phyloP scores from a whole-genome alignment of 805 yeast species.

The Jamesozyma spencerorum region DNA sequence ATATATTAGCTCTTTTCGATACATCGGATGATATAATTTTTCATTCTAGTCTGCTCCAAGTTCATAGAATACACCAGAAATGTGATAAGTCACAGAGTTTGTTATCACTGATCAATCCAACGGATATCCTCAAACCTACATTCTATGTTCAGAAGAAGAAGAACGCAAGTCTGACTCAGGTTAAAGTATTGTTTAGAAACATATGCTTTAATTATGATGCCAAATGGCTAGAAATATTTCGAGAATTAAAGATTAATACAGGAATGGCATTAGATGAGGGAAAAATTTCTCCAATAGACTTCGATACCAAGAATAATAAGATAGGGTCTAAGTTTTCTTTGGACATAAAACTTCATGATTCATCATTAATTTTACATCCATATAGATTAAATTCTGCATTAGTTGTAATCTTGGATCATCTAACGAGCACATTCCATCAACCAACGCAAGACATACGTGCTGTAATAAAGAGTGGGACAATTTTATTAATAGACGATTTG shows the following conservation, averaged over 20 bases:
- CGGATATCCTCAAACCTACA: conserved; percentile 33
- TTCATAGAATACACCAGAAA: conserved; percentile 7
- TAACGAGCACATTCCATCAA: conserved; percentile 33
- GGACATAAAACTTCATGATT: conserved; percentile 36
- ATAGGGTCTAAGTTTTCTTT: background rate
- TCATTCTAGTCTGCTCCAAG: conserved; percentile 9
- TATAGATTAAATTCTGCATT: conserved; percentile 49
- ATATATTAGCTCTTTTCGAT: conserved; percentile 10
- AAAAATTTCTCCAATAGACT: no score
- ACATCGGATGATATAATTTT: conserved; percentile 8
- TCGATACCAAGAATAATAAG: background rate
- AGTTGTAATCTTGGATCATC: conserved; percentile 43
- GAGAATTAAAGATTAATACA: background rate
- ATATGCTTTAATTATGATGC: conserved; percentile 50
- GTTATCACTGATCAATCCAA: conserved; percentile 28
- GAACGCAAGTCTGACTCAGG: conserved; percentile 18
- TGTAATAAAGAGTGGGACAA: conserved; percentile 40
- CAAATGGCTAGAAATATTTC: conserved; percentile 37
- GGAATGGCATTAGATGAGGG: background rate
- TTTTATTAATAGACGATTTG: conserved; percentile 59
- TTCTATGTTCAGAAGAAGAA: conserved; percentile 33
- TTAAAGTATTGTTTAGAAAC: conserved; percentile 41
- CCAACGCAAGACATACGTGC: conserved; percentile 30
- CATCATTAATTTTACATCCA: conserved; percentile 57
- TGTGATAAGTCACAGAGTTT: conserved; percentile 21